Evolutionary conservation across 805 yeast species (phyloP).

Genomic region (Metschnikowia cubensis): DNA sequence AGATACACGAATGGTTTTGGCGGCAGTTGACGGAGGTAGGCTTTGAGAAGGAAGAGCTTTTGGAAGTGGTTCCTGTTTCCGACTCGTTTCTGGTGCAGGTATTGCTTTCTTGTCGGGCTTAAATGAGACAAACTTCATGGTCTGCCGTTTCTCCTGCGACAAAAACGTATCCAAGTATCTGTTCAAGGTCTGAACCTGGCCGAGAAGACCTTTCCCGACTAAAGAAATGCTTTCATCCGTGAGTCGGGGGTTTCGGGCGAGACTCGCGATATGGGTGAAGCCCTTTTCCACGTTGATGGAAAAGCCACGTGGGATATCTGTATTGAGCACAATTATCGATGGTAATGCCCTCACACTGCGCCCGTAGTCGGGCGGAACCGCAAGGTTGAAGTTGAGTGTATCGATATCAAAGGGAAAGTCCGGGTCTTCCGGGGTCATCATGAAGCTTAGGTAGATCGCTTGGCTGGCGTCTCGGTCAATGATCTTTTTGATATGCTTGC

Average conservation of each 20-base stretch:
- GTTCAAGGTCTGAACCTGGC: constrained; percentile 54
- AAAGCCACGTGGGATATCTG: constrained; percentile 66
- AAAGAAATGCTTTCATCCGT: constrained; percentile 26
- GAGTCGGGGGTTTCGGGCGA: constrained; percentile 15
- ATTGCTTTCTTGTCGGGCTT: constrained; percentile 1
- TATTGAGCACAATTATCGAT: constrained; percentile 53
- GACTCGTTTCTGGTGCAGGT: background rate
- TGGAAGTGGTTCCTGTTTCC: background rate
- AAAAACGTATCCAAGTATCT: constrained; percentile 55
- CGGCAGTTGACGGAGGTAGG: background rate
- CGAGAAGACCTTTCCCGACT: constrained; percentile 49
- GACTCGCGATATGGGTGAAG: constrained; percentile 43
- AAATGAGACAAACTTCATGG: constrained; percentile 55
- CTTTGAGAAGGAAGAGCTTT: constrained; percentile 1
- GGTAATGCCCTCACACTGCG: constrained; percentile 38
- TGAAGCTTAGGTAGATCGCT: constrained; percentile 40
- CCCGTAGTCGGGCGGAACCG: constrained; percentile 57
- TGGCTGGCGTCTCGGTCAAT: constrained; percentile 14
- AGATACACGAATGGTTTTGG: background rate
- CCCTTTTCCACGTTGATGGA: constrained; percentile 66
- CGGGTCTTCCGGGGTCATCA: constrained; percentile 60
- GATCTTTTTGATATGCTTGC: constrained; percentile 13
- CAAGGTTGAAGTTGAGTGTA: constrained; percentile 47
- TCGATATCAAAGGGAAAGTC: constrained; percentile 67
- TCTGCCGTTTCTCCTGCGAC: constrained; percentile 54